A percentile compares a stretch with the other conserved stretches of the same genome.
phyloP scores from a whole-genome alignment of 2,329 filamentous ascomycete species.

The Triangularia verruculosa region DNA sequence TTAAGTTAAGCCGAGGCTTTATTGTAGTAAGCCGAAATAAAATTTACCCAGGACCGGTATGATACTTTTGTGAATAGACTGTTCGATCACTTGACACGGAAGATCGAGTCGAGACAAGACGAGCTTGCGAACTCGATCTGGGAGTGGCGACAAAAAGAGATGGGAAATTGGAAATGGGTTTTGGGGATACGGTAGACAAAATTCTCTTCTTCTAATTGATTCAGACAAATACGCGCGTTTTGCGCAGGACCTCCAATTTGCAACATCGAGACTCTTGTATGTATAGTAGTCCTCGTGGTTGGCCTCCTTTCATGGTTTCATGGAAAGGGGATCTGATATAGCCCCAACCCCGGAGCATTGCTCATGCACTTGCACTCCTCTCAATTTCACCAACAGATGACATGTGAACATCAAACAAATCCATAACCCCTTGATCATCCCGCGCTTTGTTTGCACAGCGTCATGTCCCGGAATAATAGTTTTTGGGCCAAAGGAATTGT shows the following conservation, averaged over 20 bases:
- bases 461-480: too few relatives aligned
- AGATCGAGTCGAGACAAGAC: background rate
- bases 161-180: background rate
- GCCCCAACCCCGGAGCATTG: background rate
- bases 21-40: background rate
- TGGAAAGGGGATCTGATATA: background rate
- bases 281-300: background rate
- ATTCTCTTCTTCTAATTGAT: background rate
- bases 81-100: background rate
- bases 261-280: background rate
- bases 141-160: background rate
- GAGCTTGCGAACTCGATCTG: background rate
- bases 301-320: background rate
- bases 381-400: too few relatives aligned
- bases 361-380: too few relatives aligned
- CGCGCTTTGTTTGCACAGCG: too few relatives aligned
- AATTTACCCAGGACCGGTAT: background rate
- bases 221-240: background rate
- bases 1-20: background rate
- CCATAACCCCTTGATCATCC: too few relatives aligned
- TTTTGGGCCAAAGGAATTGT: too few relatives aligned
- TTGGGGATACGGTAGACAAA: background rate
- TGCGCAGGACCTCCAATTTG: too few relatives aligned
- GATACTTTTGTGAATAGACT: background rate
- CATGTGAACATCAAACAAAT: too few relatives aligned